Evolutionary conservation across 2,329 filamentous ascomycete genomes (phyloP).

Genomic region (Huntiella decipiens): DNA sequence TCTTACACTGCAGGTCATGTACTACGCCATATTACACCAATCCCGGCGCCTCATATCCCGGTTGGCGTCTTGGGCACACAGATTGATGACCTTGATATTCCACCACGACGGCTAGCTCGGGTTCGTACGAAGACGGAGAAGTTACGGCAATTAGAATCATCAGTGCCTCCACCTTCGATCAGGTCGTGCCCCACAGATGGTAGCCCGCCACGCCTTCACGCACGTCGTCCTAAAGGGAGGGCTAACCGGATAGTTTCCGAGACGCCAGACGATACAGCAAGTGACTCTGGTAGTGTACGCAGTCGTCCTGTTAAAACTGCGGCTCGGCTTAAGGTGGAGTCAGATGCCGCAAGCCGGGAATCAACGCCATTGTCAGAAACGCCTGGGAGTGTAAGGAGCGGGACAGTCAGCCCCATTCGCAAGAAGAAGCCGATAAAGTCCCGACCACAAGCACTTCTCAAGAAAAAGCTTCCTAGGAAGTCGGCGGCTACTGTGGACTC

Average conservation of each 20-base stretch:
- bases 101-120: neutral
- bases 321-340: neutral
- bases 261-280: neutral
- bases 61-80: neutral
- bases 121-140: neutral
- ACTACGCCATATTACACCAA: conserved; percentile 1
- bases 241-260: conserved; percentile 3
- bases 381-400: neutral
- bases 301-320: no score
- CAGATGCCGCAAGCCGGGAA: neutral
- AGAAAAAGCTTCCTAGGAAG: neutral
- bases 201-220: neutral
- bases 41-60: conserved; percentile 1
- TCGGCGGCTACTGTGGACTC: conserved; percentile 1
- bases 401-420: neutral
- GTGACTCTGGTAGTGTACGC: no score
- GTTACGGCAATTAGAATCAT: neutral
- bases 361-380: conserved; percentile 1
- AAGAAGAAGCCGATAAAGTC: neutral
- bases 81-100: neutral
- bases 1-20: conserved; percentile 1
- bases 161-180: neutral
- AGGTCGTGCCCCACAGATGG: neutral
- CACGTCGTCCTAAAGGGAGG: neutral
- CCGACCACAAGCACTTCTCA: neutral